Evolutionary conservation across 192 early-diverging fungal species (phyloP), one percentile per base, ranked within the genome.

Genomic region (Backusella mclennaniae): DNA sequence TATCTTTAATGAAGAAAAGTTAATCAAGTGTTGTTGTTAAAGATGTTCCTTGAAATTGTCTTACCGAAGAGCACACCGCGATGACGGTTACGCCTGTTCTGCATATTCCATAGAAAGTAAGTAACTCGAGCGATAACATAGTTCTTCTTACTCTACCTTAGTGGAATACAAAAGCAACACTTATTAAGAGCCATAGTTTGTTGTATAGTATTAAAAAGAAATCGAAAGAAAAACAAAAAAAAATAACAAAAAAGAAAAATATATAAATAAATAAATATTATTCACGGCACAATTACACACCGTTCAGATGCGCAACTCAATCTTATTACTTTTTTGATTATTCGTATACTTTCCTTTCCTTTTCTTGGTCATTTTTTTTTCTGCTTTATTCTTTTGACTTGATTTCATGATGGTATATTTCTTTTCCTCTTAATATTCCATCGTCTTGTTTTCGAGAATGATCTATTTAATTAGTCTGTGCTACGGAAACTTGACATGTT

Each of bases 121-220:
- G 19, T 36, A 36, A 36, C 2, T n/a, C n/a, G 4, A 49, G 19
- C 21, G 17, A 38, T 68, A 38, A 19, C 23, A 38, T 49, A 0
- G 3, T 14, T n/a, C 21, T 41, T 21, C 39, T 6, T 69, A 12
- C 8, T 69, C 39, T 39, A 69, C 67, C 67, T 69, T 23, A 69
- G 39, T 23, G 67, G 67, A 39, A 69, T 69, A 69, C 67, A 69
- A 69, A 69, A 69, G n/a, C 67, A 69, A 26, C 67, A 69, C n/a
- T 41, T 69, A 69, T 69, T 69, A 69, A 69, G 35, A 6, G 35
- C 0, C 67, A 69, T 69, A 23, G n/a, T 69, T 69, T 39, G 29
- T 67, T 31, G 4, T 35, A 6, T 66, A 33, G 11, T 66, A 19
- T 6, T 31, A 35, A 17, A 35, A 17, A 7, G 15, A 31, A 15